A percentile compares a stretch with the other conserved stretches of the same genome.
Conservation (phyloP, 768 basidiomycete species). For the Paxillus rubicundulus region DNA sequence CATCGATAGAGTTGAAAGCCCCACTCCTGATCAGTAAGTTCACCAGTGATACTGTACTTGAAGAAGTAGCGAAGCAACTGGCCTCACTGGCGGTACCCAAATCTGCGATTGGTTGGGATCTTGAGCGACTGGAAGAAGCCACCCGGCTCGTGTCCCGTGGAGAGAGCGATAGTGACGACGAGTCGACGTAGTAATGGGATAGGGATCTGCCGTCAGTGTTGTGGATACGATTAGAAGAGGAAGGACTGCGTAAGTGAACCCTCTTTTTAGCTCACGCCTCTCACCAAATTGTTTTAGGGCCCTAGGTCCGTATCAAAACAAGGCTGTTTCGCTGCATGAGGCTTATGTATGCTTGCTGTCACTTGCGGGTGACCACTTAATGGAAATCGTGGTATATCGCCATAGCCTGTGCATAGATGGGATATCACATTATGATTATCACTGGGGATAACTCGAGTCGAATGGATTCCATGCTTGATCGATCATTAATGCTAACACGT, state of each 20-base stretch:
- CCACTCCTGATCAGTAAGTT: conserved; percentile 2
- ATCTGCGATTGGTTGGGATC: conserved; percentile 60
- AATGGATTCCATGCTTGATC: no score
- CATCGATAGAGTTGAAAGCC: not conserved
- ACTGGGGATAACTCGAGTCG: no score
- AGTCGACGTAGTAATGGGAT: conserved; percentile 39
- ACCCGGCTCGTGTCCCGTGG: conserved; percentile 38
- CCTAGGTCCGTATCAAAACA: not conserved
- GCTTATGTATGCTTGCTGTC: not conserved
- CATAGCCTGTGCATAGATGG: no score
- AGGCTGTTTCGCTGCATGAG: not conserved
- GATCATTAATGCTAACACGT: no score
- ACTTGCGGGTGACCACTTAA: not conserved
- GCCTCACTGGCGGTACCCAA: conserved; percentile 47
- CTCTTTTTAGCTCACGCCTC: not conserved
- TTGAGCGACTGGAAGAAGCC: conserved; percentile 63
- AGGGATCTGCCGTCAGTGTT: not conserved
- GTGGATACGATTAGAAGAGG: not conserved
- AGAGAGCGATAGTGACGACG: conserved; percentile 71
- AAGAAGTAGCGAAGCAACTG: conserved; percentile 45
- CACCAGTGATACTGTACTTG: conserved; percentile 56
- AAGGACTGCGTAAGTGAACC: not conserved
- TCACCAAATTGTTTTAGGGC: not conserved
- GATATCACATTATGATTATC: no score
- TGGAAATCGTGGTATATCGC: no score